Conservation (phyloP, 345 rosid genomes). For the Nephelium lappaceum region DNA sequence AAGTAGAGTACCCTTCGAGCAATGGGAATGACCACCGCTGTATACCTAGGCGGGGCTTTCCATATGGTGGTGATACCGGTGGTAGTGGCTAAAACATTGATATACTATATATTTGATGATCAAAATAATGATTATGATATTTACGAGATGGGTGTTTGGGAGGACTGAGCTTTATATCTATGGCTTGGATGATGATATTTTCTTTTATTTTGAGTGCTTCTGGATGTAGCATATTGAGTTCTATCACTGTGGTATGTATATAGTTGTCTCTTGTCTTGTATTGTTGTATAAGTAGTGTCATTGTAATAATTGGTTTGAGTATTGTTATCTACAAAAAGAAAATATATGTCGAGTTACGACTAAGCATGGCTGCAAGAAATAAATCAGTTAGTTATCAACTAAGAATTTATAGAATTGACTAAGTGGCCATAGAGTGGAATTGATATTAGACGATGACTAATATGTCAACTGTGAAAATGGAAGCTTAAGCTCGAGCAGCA, state of each 20-base stretch:
- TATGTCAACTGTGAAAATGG: too few species aligned
- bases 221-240: not conserved
- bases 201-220: not conserved
- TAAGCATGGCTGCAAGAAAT: not conserved
- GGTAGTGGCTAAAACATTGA: not conserved
- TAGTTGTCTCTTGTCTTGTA: not conserved
- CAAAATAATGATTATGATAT: not conserved
- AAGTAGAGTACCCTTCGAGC: not conserved
- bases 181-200: not conserved
- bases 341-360: not conserved
- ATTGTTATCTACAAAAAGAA: not conserved
- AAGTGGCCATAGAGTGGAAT: too few species aligned
- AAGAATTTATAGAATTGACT: not conserved
- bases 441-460: too few species aligned
- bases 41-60: conserved; percentile 28
- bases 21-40: conserved; percentile 29
- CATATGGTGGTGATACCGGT: conserved; percentile 10
- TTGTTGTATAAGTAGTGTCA: not conserved
- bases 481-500: too few species aligned
- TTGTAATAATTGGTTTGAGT: not conserved
- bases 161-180: not conserved
- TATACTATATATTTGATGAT: not conserved
- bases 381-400: not conserved
- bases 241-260: not conserved
- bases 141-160: not conserved